Evolutionary conservation across 2,329 filamentous ascomycete genomes (phyloP), one percentile per base, ranked within the genome.

Genomic region (Gaeumannomyces tritici): DNA sequence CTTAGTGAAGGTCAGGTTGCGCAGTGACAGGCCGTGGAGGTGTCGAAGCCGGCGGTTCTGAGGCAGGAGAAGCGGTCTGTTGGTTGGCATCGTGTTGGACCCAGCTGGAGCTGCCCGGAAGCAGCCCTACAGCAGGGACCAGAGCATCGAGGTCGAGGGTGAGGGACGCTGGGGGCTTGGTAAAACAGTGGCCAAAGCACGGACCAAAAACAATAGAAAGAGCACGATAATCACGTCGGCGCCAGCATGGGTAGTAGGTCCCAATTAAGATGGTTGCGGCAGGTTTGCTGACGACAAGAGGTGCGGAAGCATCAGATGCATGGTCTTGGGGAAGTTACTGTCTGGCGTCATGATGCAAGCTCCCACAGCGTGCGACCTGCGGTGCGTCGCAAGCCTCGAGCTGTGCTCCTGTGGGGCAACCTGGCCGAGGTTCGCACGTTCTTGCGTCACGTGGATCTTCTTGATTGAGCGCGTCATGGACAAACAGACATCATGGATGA

Each of bases 21-120:
- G 90, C 61, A 97, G 78, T 62, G 90, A 93, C 68, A 98, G 85
- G 67, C 91, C 91, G 69, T 90, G 88, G 5, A 97, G 83, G 78
- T 97, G 93, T 62, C 93, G 87, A 61, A 98, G 81, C 73, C 89
- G 92, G 73, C 92, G 90, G 73, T 96, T 97, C 81, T 95, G 83
- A 24, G 84, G 77, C 33, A 86, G 76, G 65, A 88, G 77, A 55
- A 61, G 60, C 54, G 60, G 60, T 51, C 60, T 55, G 33, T 42
- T 57, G n/a, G 31, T 57, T 24, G 60, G 26, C 26, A 56, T 47
- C 60, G 55, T 61, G 21, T 29, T 42, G 42, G 18, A 13, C 27
- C 18, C 21, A 24, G 42, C 42, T 21, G 42, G 42, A 51, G 42
- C 42, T 51, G 42, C 42, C 42, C 21, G 42, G 42, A 18, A 51